Percentiles rank a stretch among this genome's conserved stretches.
Evolutionary conservation across 176 grass and related monocot species (phyloP).

Genomic region (Hordeum vulgare): MorexV3_pseudomolecules_assembly NC_058522.1:584712521-584713020

Average conservation of each 20-base stretch:
- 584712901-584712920: not conserved
- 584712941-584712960: constrained; percentile 97
- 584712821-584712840: not conserved
- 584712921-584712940: constrained; percentile 53
- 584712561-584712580: not conserved
- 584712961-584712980: constrained; percentile 87
- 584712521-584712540: not conserved
- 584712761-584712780: not conserved
- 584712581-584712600: not conserved
- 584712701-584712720: not conserved
- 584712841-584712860: not conserved
- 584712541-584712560: not conserved
- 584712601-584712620: not conserved
- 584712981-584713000: constrained; percentile 97
- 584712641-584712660: not conserved
- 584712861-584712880: not conserved
- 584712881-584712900: not conserved
- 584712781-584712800: not conserved
- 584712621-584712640: not conserved
- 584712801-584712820: not conserved
- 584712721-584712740: not conserved
- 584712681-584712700: not conserved
- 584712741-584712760: not conserved
- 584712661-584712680: not conserved
- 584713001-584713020: constrained; percentile 97